A percentile compares a stretch with the other conserved stretches of the same genome.
These are phyloP conservation scores for Chlamydomonas incerta DNA, from an alignment of 139 green algal species.

Conservation along the genomic window DNA sequence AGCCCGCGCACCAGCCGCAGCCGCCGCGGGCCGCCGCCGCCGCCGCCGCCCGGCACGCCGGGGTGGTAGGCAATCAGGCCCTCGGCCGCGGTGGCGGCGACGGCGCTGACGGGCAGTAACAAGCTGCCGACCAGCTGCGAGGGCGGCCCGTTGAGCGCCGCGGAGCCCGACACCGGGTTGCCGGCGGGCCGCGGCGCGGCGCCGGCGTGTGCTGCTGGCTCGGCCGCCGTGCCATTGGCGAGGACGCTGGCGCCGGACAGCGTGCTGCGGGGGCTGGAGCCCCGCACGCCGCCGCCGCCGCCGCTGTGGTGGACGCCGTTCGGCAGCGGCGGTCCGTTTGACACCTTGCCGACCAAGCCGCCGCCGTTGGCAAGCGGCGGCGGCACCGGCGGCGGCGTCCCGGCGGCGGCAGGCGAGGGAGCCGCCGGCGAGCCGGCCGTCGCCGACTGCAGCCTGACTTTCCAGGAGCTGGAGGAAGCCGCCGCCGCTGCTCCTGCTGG, in stretches of 20 bases:
- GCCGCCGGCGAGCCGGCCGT: not conserved
- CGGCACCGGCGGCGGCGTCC: not conserved
- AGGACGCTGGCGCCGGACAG: not conserved
- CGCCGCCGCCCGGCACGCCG: not conserved
- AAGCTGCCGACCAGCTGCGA: conserved; percentile 18
- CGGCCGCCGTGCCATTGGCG: not conserved
- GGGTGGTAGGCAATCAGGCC: not conserved
- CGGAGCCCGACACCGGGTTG: not conserved
- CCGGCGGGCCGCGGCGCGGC: not conserved
- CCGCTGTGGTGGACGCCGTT: too few relatives aligned
- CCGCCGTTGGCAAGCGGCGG: not conserved
- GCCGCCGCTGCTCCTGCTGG: not conserved
- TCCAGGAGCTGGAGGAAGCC: not conserved
- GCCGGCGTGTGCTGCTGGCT: conserved; percentile 1
- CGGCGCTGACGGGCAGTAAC: not conserved
- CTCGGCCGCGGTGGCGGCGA: not conserved
- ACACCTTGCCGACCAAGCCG: not conserved
- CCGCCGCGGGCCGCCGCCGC: not conserved
- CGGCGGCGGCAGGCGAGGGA: not conserved
- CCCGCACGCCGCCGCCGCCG: not conserved
- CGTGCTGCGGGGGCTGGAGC: not conserved
- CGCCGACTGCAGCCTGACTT: conserved; percentile 11
- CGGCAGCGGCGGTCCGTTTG: too few relatives aligned
- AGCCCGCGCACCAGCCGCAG: conserved; percentile 73
- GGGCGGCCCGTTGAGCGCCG: not conserved